Evolutionary conservation across 345 rosid genomes (phyloP).

Genomic region (Salix dunnii): DNA sequence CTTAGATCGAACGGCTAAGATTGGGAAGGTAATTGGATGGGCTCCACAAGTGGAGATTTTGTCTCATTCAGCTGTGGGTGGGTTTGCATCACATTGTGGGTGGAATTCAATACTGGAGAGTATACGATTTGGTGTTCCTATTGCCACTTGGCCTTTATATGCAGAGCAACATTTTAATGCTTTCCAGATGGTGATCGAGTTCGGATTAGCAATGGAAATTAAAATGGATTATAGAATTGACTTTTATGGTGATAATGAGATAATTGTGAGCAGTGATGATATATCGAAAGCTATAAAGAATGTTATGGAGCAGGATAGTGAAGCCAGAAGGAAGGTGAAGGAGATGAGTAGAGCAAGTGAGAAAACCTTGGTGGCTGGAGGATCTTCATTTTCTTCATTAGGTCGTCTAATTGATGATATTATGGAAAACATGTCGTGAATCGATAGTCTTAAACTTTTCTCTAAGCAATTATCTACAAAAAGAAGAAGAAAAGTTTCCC

Average conservation of each 20-base stretch:
- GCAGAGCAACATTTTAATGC: conserved; percentile 9
- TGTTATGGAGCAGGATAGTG: neutral
- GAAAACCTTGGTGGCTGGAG: neutral
- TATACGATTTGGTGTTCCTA: conserved; percentile 7
- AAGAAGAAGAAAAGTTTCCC: too few species aligned
- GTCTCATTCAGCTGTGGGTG: conserved; percentile 7
- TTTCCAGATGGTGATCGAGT: conserved; percentile 5
- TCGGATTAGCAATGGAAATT: neutral
- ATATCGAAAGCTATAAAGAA: neutral
- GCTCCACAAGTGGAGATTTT: neutral
- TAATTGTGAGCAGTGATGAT: neutral
- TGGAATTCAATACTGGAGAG: conserved; percentile 13
- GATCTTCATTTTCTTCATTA: neutral
- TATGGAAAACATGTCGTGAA: too few species aligned
- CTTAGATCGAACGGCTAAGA: neutral
- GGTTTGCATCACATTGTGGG: conserved; percentile 13
- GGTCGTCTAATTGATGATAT: neutral
- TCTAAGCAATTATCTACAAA: too few species aligned
- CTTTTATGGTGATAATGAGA: neutral
- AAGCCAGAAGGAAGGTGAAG: neutral
- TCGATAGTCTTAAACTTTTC: too few species aligned
- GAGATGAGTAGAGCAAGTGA: neutral
- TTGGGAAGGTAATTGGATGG: conserved; percentile 14
- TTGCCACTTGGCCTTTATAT: conserved; percentile 10
- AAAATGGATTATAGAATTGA: neutral